phyloP scores from a whole-genome alignment of 371 early-diverging fungal genomes.

The Mortierella sp. region DNA sequence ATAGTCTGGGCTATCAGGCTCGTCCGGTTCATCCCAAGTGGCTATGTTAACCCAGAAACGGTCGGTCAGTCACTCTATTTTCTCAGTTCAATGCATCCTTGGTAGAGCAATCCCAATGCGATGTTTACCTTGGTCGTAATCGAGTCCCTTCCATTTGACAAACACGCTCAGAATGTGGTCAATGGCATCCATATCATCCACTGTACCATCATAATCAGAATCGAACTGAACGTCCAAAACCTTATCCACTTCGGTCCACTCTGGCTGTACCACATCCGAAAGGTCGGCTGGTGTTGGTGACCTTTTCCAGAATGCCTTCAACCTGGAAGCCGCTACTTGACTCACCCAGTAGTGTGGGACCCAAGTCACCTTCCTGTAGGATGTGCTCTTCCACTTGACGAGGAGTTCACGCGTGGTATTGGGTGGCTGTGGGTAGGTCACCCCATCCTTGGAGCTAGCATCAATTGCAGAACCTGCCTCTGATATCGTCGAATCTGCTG shows the following conservation, averaged over 20 bases:
- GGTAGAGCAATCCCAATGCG: no score
- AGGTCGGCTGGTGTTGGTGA: slow-evolving; percentile 9
- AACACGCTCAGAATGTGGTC: slow-evolving; percentile 56
- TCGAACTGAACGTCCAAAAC: slow-evolving; percentile 58
- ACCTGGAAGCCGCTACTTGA: slow-evolving; percentile 30
- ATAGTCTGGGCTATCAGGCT: slow-evolving; percentile 51
- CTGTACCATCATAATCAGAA: slow-evolving; percentile 47
- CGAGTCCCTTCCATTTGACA: slow-evolving; percentile 57
- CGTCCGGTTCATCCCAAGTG: slow-evolving; percentile 55
- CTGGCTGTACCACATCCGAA: slow-evolving; percentile 46
- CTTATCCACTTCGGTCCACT: slow-evolving; percentile 60
- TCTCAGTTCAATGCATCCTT: no score
- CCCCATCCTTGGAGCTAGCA: slow-evolving; percentile 26
- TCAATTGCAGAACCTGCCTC: slow-evolving; percentile 4
- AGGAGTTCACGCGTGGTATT: slow-evolving; percentile 54
- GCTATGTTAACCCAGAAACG: slow-evolving; percentile 9
- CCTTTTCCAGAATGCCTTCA: slow-evolving; percentile 47
- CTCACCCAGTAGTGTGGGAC: slow-evolving; percentile 62
- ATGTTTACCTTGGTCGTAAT: slow-evolving; percentile 61
- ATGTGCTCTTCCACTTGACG: slow-evolving; percentile 66
- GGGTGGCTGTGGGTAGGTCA: slow-evolving; percentile 26
- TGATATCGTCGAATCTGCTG: slow-evolving; percentile 10
- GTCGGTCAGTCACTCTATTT: background rate
- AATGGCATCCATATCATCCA: slow-evolving; percentile 44
- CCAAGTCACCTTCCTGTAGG: slow-evolving; percentile 69